A percentile compares a stretch with the other conserved stretches of the same genome.
These are phyloP conservation scores for Pleurotus eryngii DNA, from an alignment of 768 basidiomycete species.

Conservation along the genomic window DNA sequence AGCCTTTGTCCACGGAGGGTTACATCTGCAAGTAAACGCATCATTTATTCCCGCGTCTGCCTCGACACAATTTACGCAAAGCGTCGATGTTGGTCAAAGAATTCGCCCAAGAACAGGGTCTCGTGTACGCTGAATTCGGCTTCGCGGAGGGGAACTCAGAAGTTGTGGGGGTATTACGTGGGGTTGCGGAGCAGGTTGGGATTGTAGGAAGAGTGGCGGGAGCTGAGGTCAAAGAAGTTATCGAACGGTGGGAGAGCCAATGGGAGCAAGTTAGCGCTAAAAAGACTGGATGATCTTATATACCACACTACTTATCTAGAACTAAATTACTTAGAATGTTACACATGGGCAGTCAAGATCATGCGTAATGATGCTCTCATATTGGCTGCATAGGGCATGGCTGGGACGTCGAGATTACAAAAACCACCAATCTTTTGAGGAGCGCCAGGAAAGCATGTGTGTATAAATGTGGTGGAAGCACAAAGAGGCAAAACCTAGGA, in stretches of 20 bases:
- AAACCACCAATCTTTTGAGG: slow-evolving; percentile 33
- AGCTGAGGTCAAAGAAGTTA: slow-evolving; percentile 63
- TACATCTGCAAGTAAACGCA: slow-evolving; percentile 96
- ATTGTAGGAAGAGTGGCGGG: slow-evolving; percentile 82
- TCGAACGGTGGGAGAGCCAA: slow-evolving; percentile 39
- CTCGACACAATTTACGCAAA: slow-evolving; percentile 84
- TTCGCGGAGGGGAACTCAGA: slow-evolving; percentile 84
- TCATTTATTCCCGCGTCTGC: slow-evolving; percentile 93
- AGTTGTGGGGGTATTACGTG: slow-evolving; percentile 75
- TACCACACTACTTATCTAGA: neutral
- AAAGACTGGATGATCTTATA: neutral
- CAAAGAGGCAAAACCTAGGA: slow-evolving; percentile 15
- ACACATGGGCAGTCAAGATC: neutral
- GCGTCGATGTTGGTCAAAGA: slow-evolving; percentile 85
- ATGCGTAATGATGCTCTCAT: neutral
- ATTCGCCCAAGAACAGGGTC: slow-evolving; percentile 80
- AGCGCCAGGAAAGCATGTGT: slow-evolving; percentile 22
- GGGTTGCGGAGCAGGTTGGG: slow-evolving; percentile 85
- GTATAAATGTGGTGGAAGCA: slow-evolving; percentile 11
- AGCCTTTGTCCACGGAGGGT: slow-evolving; percentile 92
- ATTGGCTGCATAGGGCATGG: slow-evolving; percentile 37
- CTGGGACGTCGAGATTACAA: slow-evolving; percentile 25
- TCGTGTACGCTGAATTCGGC: slow-evolving; percentile 86
- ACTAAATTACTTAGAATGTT: no score
- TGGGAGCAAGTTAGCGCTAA: slow-evolving; percentile 10